These are phyloP conservation scores for Leccinum aurantiacum DNA, from an alignment of 768 basidiomycete genomes.

Conservation along the genomic window DNA sequence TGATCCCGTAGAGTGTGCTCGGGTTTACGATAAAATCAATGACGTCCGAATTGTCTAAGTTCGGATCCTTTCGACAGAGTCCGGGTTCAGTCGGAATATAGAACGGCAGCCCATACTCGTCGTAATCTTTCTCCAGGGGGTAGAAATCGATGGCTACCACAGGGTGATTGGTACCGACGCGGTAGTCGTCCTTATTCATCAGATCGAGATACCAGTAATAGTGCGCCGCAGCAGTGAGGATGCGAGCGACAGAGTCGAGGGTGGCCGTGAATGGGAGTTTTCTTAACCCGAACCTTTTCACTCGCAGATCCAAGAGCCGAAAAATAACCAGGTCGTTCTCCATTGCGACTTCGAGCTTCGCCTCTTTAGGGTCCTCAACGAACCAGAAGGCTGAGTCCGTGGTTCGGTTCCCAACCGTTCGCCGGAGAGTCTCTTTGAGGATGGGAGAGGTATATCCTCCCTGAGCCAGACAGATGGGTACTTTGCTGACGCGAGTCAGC, in stretches of 20 bases:
- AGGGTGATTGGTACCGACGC: not conserved
- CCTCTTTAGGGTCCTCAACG: not conserved
- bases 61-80: not conserved
- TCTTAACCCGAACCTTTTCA: not conserved
- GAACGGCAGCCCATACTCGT: not conserved
- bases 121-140: not conserved
- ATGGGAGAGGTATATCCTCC: not conserved
- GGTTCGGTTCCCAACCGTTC: not conserved
- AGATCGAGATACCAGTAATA: not conserved
- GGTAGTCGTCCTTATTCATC: not conserved
- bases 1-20: not conserved
- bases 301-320: not conserved
- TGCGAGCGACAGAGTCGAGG: not conserved
- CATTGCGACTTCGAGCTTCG: slow-evolving; percentile 4
- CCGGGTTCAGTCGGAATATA: not conserved
- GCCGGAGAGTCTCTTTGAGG: not conserved
- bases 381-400: not conserved
- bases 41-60: not conserved
- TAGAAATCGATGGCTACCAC: not conserved
- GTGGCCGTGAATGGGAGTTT: not conserved
- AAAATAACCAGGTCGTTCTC: slow-evolving; percentile 1
- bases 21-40: not conserved
- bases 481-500: not conserved
- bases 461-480: slow-evolving; percentile 2
- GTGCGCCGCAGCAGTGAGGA: not conserved